Conservation (phyloP, 148 eudicot genomes). For the Fagopyrum esculentum region DNA sequence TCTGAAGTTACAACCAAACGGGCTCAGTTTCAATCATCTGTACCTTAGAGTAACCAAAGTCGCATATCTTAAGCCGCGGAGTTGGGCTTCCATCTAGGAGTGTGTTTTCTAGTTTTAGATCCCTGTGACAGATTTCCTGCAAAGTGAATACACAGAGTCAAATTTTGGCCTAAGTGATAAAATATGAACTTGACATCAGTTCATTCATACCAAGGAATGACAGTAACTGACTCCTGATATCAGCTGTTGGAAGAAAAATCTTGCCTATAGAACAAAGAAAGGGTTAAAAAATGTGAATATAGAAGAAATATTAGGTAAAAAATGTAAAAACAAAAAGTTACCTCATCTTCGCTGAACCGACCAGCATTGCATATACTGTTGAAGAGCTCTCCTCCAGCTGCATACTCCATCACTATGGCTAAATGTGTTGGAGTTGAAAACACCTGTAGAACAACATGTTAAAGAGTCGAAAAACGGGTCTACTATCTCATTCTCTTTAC, state of each 20-base stretch:
- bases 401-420: conserved; percentile 71
- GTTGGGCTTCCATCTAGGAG: conserved; percentile 82
- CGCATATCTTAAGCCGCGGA: conserved; percentile 87
- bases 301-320: not conserved
- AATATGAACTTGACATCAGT: not conserved
- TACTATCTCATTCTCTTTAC: too few relatives aligned
- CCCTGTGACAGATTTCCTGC: conserved; percentile 94
- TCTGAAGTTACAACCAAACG: too few relatives aligned
- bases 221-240: conserved; percentile 92
- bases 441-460: conserved; percentile 24
- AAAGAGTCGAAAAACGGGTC: not conserved
- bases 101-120: conserved; percentile 88
- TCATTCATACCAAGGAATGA: conserved; percentile 59
- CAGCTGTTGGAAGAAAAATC: conserved; percentile 92
- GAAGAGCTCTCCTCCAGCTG: conserved; percentile 63
- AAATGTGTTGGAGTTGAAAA: conserved; percentile 57
- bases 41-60: conserved; percentile 96
- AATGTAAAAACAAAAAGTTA: conserved; percentile 1
- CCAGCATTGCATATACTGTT: conserved; percentile 46
- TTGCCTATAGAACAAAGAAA: conserved; percentile 37
- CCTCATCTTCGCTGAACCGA: conserved; percentile 57
- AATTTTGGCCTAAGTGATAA: not conserved
- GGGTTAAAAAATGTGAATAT: not conserved
- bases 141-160: not conserved
- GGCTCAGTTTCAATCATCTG: not conserved